These are phyloP conservation scores for Patellifolia procumbens DNA, from an alignment of 179 eudicot genomes.

Conservation along the genomic window DNA sequence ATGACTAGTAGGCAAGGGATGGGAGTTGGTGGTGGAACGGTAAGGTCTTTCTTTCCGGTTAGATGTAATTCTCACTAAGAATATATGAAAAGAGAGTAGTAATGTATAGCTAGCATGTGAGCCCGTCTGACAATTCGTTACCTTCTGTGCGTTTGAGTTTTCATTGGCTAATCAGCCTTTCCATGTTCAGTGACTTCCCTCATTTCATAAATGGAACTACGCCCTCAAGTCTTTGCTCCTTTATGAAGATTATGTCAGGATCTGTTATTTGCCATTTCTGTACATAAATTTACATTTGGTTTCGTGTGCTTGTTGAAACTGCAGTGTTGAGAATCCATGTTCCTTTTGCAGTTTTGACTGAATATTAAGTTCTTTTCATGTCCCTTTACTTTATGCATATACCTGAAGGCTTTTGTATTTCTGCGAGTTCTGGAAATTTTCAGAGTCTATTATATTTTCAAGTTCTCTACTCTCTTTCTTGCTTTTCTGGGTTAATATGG, in stretches of 20 bases:
- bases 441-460: background rate
- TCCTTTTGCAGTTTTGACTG: background rate
- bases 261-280: background rate
- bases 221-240: background rate
- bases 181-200: background rate
- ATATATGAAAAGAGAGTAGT: background rate
- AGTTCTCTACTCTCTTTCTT: background rate
- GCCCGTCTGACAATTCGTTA: background rate
- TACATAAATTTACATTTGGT: background rate
- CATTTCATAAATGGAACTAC: no score
- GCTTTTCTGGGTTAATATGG: background rate
- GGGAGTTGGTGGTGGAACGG: slow-evolving; percentile 98
- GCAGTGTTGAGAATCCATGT: background rate
- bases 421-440: background rate
- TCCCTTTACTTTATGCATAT: background rate
- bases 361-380: background rate
- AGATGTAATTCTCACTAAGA: background rate
- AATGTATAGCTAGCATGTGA: background rate
- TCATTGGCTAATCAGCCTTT: background rate
- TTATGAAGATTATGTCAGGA: background rate
- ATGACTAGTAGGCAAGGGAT: slow-evolving; percentile 99
- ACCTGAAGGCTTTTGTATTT: background rate
- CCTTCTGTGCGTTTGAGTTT: background rate
- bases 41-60: slow-evolving; percentile 33
- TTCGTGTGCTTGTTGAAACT: background rate